phyloP scores from a whole-genome alignment of 2,329 filamentous ascomycete species.

The Trichophyton rubrum region DNA sequence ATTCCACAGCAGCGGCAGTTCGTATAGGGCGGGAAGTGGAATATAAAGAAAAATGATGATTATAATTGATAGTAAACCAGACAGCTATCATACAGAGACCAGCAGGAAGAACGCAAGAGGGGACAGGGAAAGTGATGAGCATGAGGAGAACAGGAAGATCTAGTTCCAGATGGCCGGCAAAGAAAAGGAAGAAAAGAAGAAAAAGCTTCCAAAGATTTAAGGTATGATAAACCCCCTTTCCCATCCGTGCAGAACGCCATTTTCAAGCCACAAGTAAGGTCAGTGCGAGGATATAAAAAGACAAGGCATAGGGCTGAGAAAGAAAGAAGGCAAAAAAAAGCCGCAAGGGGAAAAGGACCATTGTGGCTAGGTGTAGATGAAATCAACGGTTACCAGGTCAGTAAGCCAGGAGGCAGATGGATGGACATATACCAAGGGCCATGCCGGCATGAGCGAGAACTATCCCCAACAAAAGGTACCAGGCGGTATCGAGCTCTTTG shows the following conservation, averaged over 20 bases:
- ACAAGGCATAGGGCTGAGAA: neutral
- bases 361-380: neutral
- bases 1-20: neutral
- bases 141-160: neutral
- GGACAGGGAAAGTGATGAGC: neutral
- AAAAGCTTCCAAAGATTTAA: neutral
- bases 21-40: neutral
- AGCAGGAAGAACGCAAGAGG: neutral
- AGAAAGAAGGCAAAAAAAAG: neutral
- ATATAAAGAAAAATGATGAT: neutral
- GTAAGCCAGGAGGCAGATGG: neutral
- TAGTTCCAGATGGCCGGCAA: neutral
- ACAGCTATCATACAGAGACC: neutral
- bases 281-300: neutral
- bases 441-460: neutral
- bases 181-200: neutral
- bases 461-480: neutral
- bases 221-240: neutral
- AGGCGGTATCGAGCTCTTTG: neutral
- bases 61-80: neutral
- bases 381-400: neutral
- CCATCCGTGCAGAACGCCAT: neutral
- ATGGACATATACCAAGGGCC: neutral
- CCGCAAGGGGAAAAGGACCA: too few relatives aligned
- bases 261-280: neutral